Evolutionary conservation across 2,329 filamentous ascomycete species (phyloP), one percentile per base, ranked within the genome.

Genomic region (Chrysosporium queenslandicum): DNA sequence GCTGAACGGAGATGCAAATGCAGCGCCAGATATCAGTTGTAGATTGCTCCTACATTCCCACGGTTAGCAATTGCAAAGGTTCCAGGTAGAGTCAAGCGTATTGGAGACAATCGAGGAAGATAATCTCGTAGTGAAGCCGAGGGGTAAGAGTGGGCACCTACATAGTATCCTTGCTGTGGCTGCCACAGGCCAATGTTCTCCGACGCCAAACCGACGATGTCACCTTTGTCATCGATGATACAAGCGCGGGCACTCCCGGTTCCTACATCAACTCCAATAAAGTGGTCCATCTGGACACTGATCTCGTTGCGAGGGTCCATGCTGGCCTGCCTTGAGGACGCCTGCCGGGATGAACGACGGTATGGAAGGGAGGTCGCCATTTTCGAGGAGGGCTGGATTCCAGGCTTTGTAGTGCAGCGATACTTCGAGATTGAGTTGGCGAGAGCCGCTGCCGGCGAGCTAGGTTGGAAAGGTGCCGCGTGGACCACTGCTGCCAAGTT

Each of bases 11-110:
- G 55, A 81, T 78, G 73, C 90, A 95, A 66, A 98, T 95, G 70
- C 88, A 91, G 58, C 82, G 79, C 92, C 92, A 98, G 64, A 98
- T 98, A 68, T 98, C 87, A 47, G 83, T 87, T 0, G 92, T 97
- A 14, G 91, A 97, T 91, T 98, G 92, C 75, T 98, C 92, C 89
- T 85, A 55, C 12, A 20, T 20, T 20, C 16, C 16, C n/a, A 8
- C 18, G 20, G 16, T 53, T 27, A 47, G 34, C 36, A 41, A 7
- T n/a, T 41, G 12, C 39, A 11, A 25, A 14, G 8, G 25, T 5
- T 30, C 6, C 4, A 20, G 14, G 30, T 2, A 23, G 21, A 14
- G 21, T 7, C 6, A 23, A 11, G n/a, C 3, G 27, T 8, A 16
- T 46, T 32, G 27, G 23, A 12, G 7, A 14, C 14, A 4, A 34